Base-by-base conservation (phyloP, 2,329 filamentous ascomycete genomes). In the Geoglossum cookeanum region DNA sequence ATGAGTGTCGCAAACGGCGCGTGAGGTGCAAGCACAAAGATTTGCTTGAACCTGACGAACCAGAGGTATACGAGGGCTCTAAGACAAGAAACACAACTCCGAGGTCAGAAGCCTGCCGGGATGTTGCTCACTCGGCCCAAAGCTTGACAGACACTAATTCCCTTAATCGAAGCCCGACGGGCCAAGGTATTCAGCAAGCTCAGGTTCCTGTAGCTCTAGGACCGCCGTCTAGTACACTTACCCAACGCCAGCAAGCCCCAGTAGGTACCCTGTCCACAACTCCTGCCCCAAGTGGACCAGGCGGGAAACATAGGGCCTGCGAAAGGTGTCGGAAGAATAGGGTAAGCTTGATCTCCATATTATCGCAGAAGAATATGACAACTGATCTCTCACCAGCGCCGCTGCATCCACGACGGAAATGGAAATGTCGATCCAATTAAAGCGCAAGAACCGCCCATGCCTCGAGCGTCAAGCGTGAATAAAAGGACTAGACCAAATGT, bases 271-370 rank as follows among this genome's bases (percentile, higher is more conserved):
- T 27, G 45, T 48, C 44, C 22, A 15, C 35, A 35, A 65, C 66
- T 66, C 64, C 69, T 60, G 63, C 69, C 60, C 67, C 76, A 59
- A 72, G 71, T 51, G 75, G 79, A 68, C 9, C 42, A 45, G 78
- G 79, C 65, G 74, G 78, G 59, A 68, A 80, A 63, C 81, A 75
- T 63, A 83, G 82, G 66, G 80, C 80, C 48, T 84, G 80, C 65
- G 74, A 79, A 59, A 79, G 83, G 62, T 84, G 80, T 67, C 76
- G 80, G 51, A 83, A 81, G 66, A 82, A 79, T 73, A 83, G 83
- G 74, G 80, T 81, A 65, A 67, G 75, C 68, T 45, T 37, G 55
- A 5, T 29, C 47, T 15, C 22, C 48, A 27, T 30, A 22, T 58
- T 61, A 49, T 61, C 55, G 55, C 60, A 55, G 60, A 63, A 58